Evolutionary conservation across 345 rosid genomes (phyloP).

Genomic region (Aegle marmelos): DNA sequence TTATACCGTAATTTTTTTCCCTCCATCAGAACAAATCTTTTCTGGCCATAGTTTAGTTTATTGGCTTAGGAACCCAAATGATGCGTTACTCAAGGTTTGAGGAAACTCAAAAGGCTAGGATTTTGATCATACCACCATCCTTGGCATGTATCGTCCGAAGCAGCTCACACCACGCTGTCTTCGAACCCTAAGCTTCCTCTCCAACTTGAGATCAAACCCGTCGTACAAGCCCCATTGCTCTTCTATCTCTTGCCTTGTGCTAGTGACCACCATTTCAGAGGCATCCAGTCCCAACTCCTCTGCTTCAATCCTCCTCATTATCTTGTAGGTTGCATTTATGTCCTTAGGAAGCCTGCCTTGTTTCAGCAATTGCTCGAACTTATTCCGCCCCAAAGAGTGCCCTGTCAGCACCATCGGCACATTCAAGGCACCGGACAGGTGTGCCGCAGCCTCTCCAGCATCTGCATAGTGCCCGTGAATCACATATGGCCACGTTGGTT

Average conservation of each 20-base stretch:
- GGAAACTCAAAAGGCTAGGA: not conserved
- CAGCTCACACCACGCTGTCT: conserved; percentile 69
- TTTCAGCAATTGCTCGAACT: conserved; percentile 66
- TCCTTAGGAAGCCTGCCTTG: conserved; percentile 61
- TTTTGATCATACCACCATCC: conserved; percentile 55
- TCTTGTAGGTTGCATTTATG: conserved; percentile 58
- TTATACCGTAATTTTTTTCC: not conserved
- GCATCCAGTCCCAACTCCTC: conserved; percentile 63
- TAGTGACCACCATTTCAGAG: conserved; percentile 64
- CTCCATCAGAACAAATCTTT: not conserved
- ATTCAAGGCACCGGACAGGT: conserved; percentile 52
- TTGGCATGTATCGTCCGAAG: conserved; percentile 60
- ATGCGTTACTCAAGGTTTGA: not conserved
- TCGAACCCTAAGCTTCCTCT: conserved; percentile 61
- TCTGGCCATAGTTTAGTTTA: not conserved
- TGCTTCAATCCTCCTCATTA: conserved; percentile 58
- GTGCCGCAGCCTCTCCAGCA: conserved; percentile 64
- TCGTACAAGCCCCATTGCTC: conserved; percentile 79
- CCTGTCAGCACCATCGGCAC: conserved; percentile 73
- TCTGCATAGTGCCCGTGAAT: conserved; percentile 80
- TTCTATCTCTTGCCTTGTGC: conserved; percentile 76
- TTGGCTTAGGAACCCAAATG: not conserved
- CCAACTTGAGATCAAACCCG: conserved; percentile 63
- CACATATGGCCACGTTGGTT: conserved; percentile 64
- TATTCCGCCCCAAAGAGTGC: conserved; percentile 67